These are phyloP conservation scores for Nothophytophthora sp. DNA, from an alignment of 352 stramenopile genomes.

Conservation along the genomic window DNA sequence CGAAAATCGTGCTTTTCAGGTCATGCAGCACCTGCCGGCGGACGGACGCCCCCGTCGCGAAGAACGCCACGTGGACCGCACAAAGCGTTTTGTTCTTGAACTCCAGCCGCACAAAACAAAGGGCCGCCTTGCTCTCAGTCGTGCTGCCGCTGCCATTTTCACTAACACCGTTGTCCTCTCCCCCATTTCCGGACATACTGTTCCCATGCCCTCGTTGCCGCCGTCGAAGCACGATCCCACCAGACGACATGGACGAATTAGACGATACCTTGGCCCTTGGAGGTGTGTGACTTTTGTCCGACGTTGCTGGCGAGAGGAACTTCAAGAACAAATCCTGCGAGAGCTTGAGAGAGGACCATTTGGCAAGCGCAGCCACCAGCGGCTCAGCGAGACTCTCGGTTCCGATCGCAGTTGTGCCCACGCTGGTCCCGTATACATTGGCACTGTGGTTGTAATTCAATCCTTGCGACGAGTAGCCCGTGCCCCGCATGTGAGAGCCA, in stretches of 20 bases:
- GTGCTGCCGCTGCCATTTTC: constrained; percentile 13
- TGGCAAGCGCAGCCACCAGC: constrained; percentile 54
- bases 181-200: too few relatives aligned
- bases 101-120: constrained; percentile 86
- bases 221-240: constrained; percentile 34
- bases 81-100: constrained; percentile 81
- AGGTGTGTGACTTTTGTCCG: constrained; percentile 22
- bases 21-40: constrained; percentile 72
- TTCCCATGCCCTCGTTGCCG: constrained; percentile 39
- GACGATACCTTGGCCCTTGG: constrained; percentile 21
- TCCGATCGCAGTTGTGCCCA: constrained; percentile 34
- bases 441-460: constrained; percentile 35
- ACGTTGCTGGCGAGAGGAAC: constrained; percentile 49
- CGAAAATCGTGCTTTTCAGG: constrained; percentile 67
- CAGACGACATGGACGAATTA: constrained; percentile 14
- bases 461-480: constrained; percentile 23
- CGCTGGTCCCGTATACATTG: constrained; percentile 35
- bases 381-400: constrained; percentile 61
- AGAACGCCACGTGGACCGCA: constrained; percentile 86
- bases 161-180: constrained; percentile 13
- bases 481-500: constrained; percentile 22
- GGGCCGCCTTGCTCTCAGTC: constrained; percentile 48
- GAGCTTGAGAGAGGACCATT: constrained; percentile 81
- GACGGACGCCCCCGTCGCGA: constrained; percentile 62
- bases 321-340: constrained; percentile 82